Percentiles rank a stretch among this genome's conserved stretches.
Evolutionary conservation across 1,284 basidiomycete species (phyloP).

Genomic region (Moesziomyces antarcticus): DNA sequence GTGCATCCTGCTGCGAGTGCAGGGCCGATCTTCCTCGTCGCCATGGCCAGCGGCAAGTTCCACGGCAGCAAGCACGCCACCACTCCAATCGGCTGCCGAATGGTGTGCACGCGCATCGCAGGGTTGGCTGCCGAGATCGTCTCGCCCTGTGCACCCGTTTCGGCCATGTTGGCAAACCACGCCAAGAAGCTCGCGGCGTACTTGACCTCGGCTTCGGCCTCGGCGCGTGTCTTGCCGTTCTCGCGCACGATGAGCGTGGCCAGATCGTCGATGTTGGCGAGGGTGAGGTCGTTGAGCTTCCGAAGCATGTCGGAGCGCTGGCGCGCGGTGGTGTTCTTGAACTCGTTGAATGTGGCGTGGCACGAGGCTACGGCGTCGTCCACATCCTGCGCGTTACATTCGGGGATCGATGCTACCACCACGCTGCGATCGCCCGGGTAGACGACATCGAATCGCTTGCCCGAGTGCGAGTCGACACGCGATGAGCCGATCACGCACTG

Average conservation of each 20-base stretch:
- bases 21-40: conserved; percentile 37
- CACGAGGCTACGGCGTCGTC: conserved; percentile 29
- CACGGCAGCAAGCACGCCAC: conserved; percentile 47
- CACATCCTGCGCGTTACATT: conserved; percentile 31
- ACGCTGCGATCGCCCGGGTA: conserved; percentile 22
- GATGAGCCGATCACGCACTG: conserved; percentile 28
- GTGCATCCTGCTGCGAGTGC: conserved; percentile 35
- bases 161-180: conserved; percentile 38
- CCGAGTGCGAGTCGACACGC: conserved; percentile 20
- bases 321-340: conserved; percentile 25
- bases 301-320: conserved; percentile 32
- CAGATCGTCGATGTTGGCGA: conserved; percentile 38
- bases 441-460: conserved; percentile 31
- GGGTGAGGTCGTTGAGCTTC: conserved; percentile 34
- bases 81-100: conserved; percentile 41
- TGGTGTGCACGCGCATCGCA: conserved; percentile 22
- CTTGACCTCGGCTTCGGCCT: conserved; percentile 45
- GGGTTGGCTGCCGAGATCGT: conserved; percentile 36
- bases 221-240: conserved; percentile 43
- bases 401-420: conserved; percentile 27
- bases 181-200: conserved; percentile 32
- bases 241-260: conserved; percentile 45
- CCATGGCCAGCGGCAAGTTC: conserved; percentile 53
- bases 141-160: conserved; percentile 25
- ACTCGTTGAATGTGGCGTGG: conserved; percentile 17